These are phyloP conservation scores for Aureobasidium sp. DNA, from an alignment of 2,329 filamentous ascomycete species.

Conservation along the genomic window DNA sequence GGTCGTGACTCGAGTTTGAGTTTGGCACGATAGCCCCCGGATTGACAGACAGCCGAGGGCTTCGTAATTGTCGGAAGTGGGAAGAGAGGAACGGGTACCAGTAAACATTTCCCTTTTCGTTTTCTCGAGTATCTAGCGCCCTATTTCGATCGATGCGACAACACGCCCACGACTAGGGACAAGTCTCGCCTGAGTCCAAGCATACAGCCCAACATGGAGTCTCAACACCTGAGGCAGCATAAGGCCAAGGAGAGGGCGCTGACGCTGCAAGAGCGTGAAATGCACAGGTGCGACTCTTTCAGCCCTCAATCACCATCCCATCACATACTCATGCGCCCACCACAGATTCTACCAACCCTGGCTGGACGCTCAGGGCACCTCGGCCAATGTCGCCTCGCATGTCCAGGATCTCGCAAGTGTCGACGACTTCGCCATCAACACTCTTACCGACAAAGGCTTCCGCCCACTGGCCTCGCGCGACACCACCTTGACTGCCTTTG, in stretches of 20 bases:
- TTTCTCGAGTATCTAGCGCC: not conserved
- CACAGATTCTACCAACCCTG: constrained; percentile 22
- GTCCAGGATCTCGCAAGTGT: constrained; percentile 7
- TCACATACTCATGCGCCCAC: not conserved
- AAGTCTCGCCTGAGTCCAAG: not conserved
- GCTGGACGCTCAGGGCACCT: constrained; percentile 23
- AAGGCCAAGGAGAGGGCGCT: constrained; percentile 12
- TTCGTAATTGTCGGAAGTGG: not conserved
- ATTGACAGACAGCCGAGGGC: not conserved
- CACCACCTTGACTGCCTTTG: constrained; percentile 29
- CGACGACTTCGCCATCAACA: constrained; percentile 7
- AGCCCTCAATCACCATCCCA: not conserved
- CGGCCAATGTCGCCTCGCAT: constrained; percentile 22
- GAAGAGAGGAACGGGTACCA: not conserved
- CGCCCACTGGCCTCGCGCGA: constrained; percentile 26
- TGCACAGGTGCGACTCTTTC: constrained; percentile 1
- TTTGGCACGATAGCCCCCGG: not conserved
- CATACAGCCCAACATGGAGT: not conserved
- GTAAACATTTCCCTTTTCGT: not conserved
- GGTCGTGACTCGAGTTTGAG: not conserved
- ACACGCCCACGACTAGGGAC: not conserved
- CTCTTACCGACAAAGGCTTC: constrained; percentile 24
- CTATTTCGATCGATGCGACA: not conserved
- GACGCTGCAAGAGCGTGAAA: constrained; percentile 20
- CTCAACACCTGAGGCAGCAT: not conserved